phyloP scores from a whole-genome alignment of 2,329 filamentous ascomycete species.

The Chaetomium globosum region DNA sequence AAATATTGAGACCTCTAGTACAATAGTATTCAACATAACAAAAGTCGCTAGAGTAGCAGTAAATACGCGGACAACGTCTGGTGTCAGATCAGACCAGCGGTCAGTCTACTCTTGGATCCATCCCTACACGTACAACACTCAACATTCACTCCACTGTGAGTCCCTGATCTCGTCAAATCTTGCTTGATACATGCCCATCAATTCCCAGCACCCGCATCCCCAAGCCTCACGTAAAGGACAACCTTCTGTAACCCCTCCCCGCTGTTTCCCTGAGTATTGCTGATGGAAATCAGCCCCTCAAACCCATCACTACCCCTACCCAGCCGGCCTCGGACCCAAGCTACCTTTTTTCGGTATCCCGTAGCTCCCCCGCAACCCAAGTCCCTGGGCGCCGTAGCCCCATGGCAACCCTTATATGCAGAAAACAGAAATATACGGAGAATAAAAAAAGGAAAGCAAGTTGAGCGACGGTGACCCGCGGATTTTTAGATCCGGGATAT shows the following conservation, averaged over 20 bases:
- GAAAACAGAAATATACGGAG: neutral
- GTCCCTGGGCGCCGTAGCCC: neutral
- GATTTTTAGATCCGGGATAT: conserved; percentile 13
- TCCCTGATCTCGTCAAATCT: conserved; percentile 10
- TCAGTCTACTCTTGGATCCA: neutral
- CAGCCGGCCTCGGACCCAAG: neutral
- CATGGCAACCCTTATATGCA: conserved; percentile 14
- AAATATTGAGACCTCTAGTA: neutral
- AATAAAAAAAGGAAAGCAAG: conserved; percentile 2
- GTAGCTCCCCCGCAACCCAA: neutral
- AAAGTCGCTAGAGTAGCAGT: conserved; percentile 7
- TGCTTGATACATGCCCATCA: conserved; percentile 19
- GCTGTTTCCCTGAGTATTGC: neutral
- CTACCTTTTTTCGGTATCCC: neutral
- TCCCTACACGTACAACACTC: conserved; percentile 4
- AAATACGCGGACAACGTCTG: neutral
- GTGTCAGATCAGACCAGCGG: neutral
- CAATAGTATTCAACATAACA: conserved; percentile 3
- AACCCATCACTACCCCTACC: neutral
- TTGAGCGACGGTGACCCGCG: conserved; percentile 10
- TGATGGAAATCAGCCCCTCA: neutral
- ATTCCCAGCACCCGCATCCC: neutral
- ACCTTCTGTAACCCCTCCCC: neutral
- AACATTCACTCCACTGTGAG: neutral
- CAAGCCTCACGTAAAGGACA: neutral